Base-by-base conservation (phyloP, 2,329 filamentous ascomycete genomes). In the Xylaria sp. region DNA sequence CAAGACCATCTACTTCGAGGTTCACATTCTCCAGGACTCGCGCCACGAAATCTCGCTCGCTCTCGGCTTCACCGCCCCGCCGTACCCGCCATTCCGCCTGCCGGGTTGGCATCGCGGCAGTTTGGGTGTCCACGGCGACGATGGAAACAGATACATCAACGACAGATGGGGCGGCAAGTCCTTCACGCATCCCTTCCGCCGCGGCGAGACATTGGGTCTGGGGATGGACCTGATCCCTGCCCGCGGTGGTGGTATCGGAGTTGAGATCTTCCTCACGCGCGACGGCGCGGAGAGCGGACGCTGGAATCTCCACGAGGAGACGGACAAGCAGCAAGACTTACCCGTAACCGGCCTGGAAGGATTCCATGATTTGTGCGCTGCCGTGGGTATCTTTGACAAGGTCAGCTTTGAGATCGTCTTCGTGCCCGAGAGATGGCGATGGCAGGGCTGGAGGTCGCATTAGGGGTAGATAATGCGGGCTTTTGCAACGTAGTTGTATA, bases 81-180 rank as follows among this genome's bases (percentile, higher is more conserved):
- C 93, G 7, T 95, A 94, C 76, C 93, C 93, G 6, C 84, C 86
- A 0, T 95, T 93, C 82, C 87, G 93, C 7, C 85, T 94, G 68
- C 93, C 93, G 0, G 93, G 93, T 1, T 95, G 92, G 93, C 91
- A 96, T 77, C 86, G 92, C 40, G 92, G 87, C 20, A 91, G 88
- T 71, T 76, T 94, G 15, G 93, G 85, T 1, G 88, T 95, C n/a
- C 93, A 95, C 77, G 89, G 90, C 56, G 93, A 95, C 78, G 93
- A 95, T 78, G 93, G 93, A 0, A 86, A 90, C 74, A 87, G 87
- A 78, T 96, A 91, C 77, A 85, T 93, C 74, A 93, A 94, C 76
- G 91, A 95, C 77, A 84, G 85, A 7, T 91, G 87, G 83, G 92
- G 93, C 26, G 93, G 93, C 20, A 87, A 87, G 70, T 83, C 88